Base-by-base conservation (phyloP, 2,329 filamentous ascomycete genomes). In the Talaromyces pinophilus region DNA sequence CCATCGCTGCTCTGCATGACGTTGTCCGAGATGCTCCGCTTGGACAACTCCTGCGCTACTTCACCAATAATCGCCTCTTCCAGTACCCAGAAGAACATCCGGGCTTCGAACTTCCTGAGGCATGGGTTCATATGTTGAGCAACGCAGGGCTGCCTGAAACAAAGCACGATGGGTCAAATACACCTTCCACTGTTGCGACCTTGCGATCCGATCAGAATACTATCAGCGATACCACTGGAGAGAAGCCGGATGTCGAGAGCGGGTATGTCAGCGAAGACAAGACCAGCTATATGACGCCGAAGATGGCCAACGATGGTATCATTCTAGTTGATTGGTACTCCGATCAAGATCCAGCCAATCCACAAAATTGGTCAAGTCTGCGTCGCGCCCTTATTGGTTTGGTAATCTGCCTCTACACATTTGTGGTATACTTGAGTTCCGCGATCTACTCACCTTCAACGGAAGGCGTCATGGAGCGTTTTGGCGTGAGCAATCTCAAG, bases 21-120 rank as follows among this genome's bases (percentile, higher is more conserved):
- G 42, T 44, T 10, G 42, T 65, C 28, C 59, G 63, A 30, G 63
- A 65, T 25, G 55, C 55, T 15, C 76, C 81, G 11, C 77, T 83
- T 59, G 82, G 82, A 63, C 82, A 83, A 70, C 25, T 81, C 17
- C 67, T 84, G n/a, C 78, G 82, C 19, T 78, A 77, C 42, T 63
- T 81, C 17, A 80, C 81, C 3, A 69, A 75, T 1, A 80, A 80
- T 55, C 78, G 78, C 63, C 72, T 79, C 42, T 76, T 84, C 35
- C 71, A 78, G 65, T 85, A 83, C 67, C 76, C 78, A 35, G 83
- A 85, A 74, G 80, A 81, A 64, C 69, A 69, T 59, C 66, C 74
- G 11, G 73, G 68, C 59, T 77, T 76, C 62, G 17, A 59, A 25
- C 28, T 59, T 38, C 62, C 50, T 48, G 38, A 30, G 7, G 5